phyloP scores from a whole-genome alignment of 106 monocot species.

The Vanilla planifolia region DNA sequence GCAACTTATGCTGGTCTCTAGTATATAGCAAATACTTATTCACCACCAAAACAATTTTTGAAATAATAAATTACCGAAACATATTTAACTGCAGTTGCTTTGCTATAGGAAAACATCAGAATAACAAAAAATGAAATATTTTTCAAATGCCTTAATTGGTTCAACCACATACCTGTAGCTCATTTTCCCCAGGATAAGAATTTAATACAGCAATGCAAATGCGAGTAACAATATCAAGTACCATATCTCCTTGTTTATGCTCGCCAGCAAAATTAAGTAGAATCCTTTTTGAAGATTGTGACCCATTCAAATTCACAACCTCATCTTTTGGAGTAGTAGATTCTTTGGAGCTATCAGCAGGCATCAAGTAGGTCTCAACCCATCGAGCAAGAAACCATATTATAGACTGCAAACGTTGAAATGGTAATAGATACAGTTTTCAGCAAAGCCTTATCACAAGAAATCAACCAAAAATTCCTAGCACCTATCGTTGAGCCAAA shows the following conservation, averaged over 20 bases:
- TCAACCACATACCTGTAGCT: constrained; percentile 53
- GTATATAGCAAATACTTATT: too few species aligned
- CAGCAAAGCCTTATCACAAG: too few species aligned
- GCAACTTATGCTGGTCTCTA: too few species aligned
- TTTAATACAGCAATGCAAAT: constrained; percentile 53
- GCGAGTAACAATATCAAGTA: constrained; percentile 69
- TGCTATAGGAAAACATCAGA: neutral
- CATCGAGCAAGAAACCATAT: constrained; percentile 98
- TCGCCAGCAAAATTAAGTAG: constrained; percentile 73
- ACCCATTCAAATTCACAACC: constrained; percentile 11
- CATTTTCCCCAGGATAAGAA: constrained; percentile 79
- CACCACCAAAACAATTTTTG: neutral
- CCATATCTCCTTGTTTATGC: constrained; percentile 55
- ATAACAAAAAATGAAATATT: neutral
- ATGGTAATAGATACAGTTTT: too few species aligned
- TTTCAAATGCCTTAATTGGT: neutral
- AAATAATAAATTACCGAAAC: constrained; percentile 1
- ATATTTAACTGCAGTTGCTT: neutral
- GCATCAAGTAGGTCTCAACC: constrained; percentile 88
- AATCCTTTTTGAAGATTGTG: constrained; percentile 36
- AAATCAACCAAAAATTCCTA: too few species aligned
- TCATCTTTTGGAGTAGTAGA: constrained; percentile 19
- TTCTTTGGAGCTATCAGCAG: constrained; percentile 35
- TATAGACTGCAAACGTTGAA: constrained; percentile 42
- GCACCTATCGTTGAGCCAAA: too few species aligned